Evolutionary conservation across 768 basidiomycete genomes (phyloP).

Genomic region (Crepidotus variabilis): DNA sequence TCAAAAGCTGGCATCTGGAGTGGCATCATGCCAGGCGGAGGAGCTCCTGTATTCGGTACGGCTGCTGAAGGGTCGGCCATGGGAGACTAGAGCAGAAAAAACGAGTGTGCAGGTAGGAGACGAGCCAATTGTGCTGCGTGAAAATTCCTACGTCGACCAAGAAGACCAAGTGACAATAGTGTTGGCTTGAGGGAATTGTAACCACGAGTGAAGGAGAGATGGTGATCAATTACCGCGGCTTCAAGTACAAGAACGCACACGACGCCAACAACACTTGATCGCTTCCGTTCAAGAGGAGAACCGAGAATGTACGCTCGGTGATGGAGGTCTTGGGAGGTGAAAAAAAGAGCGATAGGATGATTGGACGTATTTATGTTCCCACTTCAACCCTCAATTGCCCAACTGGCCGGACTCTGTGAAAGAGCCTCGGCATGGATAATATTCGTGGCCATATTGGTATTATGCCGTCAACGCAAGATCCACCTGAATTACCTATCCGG

Average conservation of each 20-base stretch:
- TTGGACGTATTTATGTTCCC: background rate
- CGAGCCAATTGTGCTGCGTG: no score
- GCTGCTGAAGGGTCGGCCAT: background rate
- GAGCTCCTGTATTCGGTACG: background rate
- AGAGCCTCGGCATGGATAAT: background rate
- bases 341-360: background rate
- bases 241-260: background rate
- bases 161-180: no score
- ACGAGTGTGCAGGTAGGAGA: background rate
- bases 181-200: no score
- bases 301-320: background rate
- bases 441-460: background rate
- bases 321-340: background rate
- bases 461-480: background rate
- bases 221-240: background rate
- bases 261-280: background rate
- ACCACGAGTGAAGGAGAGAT: no score
- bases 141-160: no score
- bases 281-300: background rate
- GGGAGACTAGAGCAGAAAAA: background rate
- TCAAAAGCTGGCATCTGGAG: conserved; percentile 26
- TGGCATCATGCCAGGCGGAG: no score
- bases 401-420: background rate
- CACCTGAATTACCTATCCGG: background rate
- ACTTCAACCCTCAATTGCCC: background rate